These are phyloP conservation scores for Tulasnella sp. DNA, from an alignment of 768 basidiomycete genomes.

Conservation along the genomic window DNA sequence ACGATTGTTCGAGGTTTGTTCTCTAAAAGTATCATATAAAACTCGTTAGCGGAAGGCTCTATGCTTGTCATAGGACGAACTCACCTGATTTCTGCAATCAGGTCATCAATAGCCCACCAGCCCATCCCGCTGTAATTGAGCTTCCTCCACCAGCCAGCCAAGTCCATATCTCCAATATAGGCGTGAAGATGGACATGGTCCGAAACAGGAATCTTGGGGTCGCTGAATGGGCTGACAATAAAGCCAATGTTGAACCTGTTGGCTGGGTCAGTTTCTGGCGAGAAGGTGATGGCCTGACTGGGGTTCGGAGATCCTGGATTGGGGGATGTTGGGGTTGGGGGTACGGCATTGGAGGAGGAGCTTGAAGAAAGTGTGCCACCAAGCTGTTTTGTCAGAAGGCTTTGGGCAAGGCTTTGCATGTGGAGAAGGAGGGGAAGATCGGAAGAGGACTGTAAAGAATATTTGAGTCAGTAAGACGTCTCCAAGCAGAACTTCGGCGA, in stretches of 20 bases:
- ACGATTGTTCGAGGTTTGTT: slow-evolving; percentile 76
- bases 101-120: slow-evolving; percentile 73
- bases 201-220: slow-evolving; percentile 71
- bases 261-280: slow-evolving; percentile 33
- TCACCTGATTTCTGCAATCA: slow-evolving; percentile 78
- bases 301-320: slow-evolving; percentile 33
- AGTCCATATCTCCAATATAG: slow-evolving; percentile 60
- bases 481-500: neutral
- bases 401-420: slow-evolving; percentile 54
- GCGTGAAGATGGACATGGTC: slow-evolving; percentile 78
- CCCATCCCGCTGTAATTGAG: slow-evolving; percentile 63
- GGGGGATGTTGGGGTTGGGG: slow-evolving; percentile 26
- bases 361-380: slow-evolving; percentile 33
- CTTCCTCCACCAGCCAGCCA: slow-evolving; percentile 67
- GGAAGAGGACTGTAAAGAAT: slow-evolving; percentile 53
- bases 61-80: slow-evolving; percentile 31
- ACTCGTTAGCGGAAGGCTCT: neutral
- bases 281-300: slow-evolving; percentile 34
- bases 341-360: slow-evolving; percentile 35
- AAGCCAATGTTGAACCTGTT: slow-evolving; percentile 60
- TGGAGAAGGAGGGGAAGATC: slow-evolving; percentile 68
- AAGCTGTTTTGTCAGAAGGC: slow-evolving; percentile 44
- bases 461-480: neutral
- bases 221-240: slow-evolving; percentile 72
- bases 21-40: slow-evolving; percentile 44